Conservation (phyloP, 2,329 filamentous ascomycete genomes). For the Stachybotrys elegans region DNA sequence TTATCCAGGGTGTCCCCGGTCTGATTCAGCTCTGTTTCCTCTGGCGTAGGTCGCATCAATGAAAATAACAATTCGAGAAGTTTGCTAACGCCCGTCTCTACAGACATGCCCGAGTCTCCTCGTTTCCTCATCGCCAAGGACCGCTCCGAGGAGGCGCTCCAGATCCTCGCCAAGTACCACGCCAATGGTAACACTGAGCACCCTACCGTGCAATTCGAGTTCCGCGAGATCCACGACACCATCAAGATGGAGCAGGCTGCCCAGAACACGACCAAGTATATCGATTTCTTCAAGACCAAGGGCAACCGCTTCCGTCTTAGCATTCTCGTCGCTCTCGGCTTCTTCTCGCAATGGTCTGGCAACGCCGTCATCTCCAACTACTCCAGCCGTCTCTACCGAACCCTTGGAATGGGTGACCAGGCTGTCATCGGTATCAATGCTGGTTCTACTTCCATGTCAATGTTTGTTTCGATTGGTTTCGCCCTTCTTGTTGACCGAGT, state of each 20-base stretch:
- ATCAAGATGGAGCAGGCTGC: slow-evolving; percentile 50
- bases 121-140: slow-evolving; percentile 17
- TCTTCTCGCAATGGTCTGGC: slow-evolving; percentile 61
- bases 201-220: slow-evolving; percentile 57
- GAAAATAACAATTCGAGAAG: no score
- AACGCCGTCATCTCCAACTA: slow-evolving; percentile 63
- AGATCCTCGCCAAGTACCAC: slow-evolving; percentile 56
- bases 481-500: slow-evolving; percentile 2
- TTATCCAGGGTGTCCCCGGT: slow-evolving; percentile 58
- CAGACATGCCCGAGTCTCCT: slow-evolving; percentile 12
- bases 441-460: slow-evolving; percentile 3
- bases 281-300: slow-evolving; percentile 54
- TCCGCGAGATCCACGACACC: slow-evolving; percentile 57
- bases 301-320: slow-evolving; percentile 60
- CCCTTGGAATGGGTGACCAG: slow-evolving; percentile 37
- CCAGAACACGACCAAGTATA: slow-evolving; percentile 43
- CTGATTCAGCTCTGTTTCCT: slow-evolving; percentile 46
- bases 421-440: slow-evolving; percentile 43
- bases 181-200: slow-evolving; percentile 53
- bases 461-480: slow-evolving; percentile 2
- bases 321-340: slow-evolving; percentile 55
- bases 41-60: background rate
- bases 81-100: background rate
- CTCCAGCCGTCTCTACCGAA: slow-evolving; percentile 49
- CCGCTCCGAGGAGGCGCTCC: slow-evolving; percentile 25